A percentile compares a stretch with the other conserved stretches of the same genome.
These are phyloP conservation scores for Colletotrichum siamense DNA, from an alignment of 2,329 filamentous ascomycete genomes.

Conservation along the genomic window DNA sequence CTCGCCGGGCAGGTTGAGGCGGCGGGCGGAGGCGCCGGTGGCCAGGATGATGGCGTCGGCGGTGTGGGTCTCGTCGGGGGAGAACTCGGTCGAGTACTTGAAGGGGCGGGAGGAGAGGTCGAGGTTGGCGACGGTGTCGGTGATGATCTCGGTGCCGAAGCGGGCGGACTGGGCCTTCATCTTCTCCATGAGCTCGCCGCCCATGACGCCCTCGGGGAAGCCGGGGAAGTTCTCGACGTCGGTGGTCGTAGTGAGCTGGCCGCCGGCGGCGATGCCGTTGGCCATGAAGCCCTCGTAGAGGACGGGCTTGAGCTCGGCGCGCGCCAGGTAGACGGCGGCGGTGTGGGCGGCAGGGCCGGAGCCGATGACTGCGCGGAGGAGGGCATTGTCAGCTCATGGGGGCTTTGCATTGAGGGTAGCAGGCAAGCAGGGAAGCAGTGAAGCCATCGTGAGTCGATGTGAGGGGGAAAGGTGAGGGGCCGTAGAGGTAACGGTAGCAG, in stretches of 20 bases:
- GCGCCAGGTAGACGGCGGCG: slow-evolving; percentile 92
- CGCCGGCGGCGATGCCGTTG: slow-evolving; percentile 93
- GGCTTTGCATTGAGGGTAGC: background rate
- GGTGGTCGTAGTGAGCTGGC: slow-evolving; percentile 97
- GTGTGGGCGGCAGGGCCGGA: slow-evolving; percentile 98
- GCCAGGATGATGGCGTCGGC: slow-evolving; percentile 93
- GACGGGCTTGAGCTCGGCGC: slow-evolving; percentile 92
- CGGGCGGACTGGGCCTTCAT: slow-evolving; percentile 92
- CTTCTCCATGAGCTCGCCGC: slow-evolving; percentile 88
- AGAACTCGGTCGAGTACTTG: slow-evolving; percentile 92
- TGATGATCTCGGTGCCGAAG: slow-evolving; percentile 92
- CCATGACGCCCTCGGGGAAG: slow-evolving; percentile 89
- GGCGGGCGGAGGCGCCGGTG: slow-evolving; percentile 89
- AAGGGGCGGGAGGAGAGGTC: slow-evolving; percentile 87
- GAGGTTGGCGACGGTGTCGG: slow-evolving; percentile 88
- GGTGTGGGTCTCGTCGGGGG: slow-evolving; percentile 81
- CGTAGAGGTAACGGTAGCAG: slow-evolving; percentile 17
- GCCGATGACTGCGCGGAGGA: slow-evolving; percentile 68
- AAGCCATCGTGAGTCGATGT: slow-evolving; percentile 2
- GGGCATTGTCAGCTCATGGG: background rate
- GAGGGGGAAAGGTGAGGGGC: background rate
- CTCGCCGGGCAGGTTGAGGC: slow-evolving; percentile 85
- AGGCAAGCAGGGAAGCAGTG: background rate
- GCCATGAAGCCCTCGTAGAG: slow-evolving; percentile 98
- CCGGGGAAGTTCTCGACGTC: slow-evolving; percentile 99